These are phyloP conservation scores for Hypholoma sublateritium DNA, from an alignment of 768 basidiomycete genomes.

Conservation along the genomic window DNA sequence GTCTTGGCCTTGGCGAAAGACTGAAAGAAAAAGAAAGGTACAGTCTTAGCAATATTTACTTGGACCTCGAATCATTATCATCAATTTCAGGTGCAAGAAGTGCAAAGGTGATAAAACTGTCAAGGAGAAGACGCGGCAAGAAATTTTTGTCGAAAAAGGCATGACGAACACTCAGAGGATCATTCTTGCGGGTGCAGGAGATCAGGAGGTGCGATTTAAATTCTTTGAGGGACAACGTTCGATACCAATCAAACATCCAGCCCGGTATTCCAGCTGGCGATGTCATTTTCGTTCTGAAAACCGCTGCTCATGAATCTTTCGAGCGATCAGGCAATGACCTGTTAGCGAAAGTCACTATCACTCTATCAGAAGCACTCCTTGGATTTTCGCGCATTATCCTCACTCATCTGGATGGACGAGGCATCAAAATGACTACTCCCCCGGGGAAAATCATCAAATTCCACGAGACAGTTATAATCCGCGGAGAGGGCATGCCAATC, in stretches of 20 bases:
- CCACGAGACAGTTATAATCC: conserved; percentile 70
- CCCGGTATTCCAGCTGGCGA: conserved; percentile 88
- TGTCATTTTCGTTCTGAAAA: conserved; percentile 80
- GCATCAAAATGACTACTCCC: conserved; percentile 77
- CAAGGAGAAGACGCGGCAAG: conserved; percentile 87
- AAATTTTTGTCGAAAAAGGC: conserved; percentile 84
- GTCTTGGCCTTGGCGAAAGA: conserved; percentile 66
- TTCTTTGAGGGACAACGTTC: not conserved
- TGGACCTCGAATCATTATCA: too few relatives aligned
- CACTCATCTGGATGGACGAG: conserved; percentile 91
- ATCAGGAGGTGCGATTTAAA: conserved; percentile 64
- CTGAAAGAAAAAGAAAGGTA: conserved; percentile 84
- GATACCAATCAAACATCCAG: conserved; percentile 34
- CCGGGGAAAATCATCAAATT: conserved; percentile 74
- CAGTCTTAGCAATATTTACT: conserved; percentile 19
- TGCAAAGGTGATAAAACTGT: conserved; percentile 87
- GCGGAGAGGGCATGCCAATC: conserved; percentile 89
- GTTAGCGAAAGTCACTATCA: conserved; percentile 77
- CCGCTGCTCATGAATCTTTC: conserved; percentile 72
- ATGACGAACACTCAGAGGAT: conserved; percentile 84
- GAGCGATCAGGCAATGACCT: conserved; percentile 83
- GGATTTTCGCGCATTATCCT: conserved; percentile 93
- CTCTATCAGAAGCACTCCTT: conserved; percentile 89
- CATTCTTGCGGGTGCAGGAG: conserved; percentile 88
- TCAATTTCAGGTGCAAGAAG: conserved; percentile 79